Percentiles rank a stretch among this genome's conserved stretches.
These are phyloP conservation scores for Hyparrhenia diplandra DNA, from an alignment of 176 grass and related monocot genomes.

Conservation along the genomic window DNA sequence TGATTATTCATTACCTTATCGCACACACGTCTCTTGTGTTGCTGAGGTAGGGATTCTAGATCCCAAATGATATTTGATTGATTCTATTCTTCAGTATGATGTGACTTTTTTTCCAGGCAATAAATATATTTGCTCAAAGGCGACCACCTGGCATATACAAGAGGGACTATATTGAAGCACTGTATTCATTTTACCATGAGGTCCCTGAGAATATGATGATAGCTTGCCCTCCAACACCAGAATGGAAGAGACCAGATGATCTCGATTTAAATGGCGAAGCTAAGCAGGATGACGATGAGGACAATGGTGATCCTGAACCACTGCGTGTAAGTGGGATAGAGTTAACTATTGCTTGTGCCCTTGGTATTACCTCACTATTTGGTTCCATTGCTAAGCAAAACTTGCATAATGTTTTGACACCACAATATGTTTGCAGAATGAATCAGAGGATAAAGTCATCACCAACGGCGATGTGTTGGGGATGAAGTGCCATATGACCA, in stretches of 20 bases:
- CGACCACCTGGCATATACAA: conserved; percentile 98
- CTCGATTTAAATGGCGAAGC: conserved; percentile 98
- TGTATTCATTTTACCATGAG: conserved; percentile 97
- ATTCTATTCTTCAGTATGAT: not conserved
- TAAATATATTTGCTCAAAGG: conserved; percentile 63
- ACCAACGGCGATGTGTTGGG: conserved; percentile 90
- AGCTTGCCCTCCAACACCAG: conserved; percentile 81
- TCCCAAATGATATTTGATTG: conserved; percentile 17
- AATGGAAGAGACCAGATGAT: conserved; percentile 87
- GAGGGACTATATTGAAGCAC: conserved; percentile 83
- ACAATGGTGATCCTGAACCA: conserved; percentile 44
- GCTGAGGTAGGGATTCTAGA: conserved; percentile 46
- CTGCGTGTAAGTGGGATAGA: conserved; percentile 36
- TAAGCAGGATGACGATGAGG: conserved; percentile 83
- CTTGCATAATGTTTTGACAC: not conserved
- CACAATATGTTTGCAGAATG: conserved; percentile 49
- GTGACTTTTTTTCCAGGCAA: conserved; percentile 40
- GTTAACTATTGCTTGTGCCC: not conserved
- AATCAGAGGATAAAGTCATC: conserved; percentile 57
- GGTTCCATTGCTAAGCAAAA: not conserved
- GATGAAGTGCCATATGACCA: conserved; percentile 74
- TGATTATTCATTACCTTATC: conserved; percentile 98
- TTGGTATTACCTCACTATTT: not conserved
- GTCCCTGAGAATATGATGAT: conserved; percentile 62
- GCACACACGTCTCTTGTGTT: conserved; percentile 63